Percentiles rank a stretch among this genome's conserved stretches.
phyloP scores from a whole-genome alignment of 805 yeast species.

The Spencermartinsiella europaea region DNA sequence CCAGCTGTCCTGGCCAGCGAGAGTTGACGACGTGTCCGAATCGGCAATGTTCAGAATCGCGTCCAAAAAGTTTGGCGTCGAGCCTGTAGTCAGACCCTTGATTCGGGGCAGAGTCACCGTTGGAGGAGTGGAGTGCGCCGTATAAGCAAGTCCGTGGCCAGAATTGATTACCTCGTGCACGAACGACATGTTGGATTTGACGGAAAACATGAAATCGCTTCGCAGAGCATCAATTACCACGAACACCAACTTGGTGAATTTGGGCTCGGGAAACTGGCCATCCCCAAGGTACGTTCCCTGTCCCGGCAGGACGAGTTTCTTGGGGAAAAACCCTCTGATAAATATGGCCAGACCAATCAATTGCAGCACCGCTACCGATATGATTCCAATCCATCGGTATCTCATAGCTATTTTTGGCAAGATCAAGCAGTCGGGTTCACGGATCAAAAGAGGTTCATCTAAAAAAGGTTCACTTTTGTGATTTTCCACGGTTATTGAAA shows the following conservation, averaged over 20 bases:
- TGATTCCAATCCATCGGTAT: slow-evolving; percentile 12
- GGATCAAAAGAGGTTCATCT: no score
- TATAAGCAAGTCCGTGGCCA: slow-evolving; percentile 79
- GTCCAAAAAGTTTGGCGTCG: slow-evolving; percentile 89
- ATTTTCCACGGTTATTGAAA: no score
- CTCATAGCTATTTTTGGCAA: neutral
- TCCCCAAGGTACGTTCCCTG: slow-evolving; percentile 30
- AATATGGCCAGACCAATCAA: slow-evolving; percentile 56
- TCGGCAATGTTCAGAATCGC: slow-evolving; percentile 93
- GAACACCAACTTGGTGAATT: slow-evolving; percentile 55
- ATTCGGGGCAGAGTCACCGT: slow-evolving; percentile 93
- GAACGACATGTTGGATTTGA: slow-evolving; percentile 61
- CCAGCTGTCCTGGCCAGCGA: slow-evolving; percentile 84
- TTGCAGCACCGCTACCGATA: slow-evolving; percentile 33
- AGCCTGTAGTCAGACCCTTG: slow-evolving; percentile 91
- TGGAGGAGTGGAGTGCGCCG: slow-evolving; percentile 92
- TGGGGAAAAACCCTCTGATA: slow-evolving; percentile 84
- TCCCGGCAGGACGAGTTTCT: slow-evolving; percentile 74
- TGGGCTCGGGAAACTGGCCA: slow-evolving; percentile 22
- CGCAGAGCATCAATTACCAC: slow-evolving; percentile 93
- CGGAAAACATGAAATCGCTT: slow-evolving; percentile 70
- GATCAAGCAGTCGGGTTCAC: no score
- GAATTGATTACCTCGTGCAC: slow-evolving; percentile 58
- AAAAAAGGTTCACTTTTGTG: no score
- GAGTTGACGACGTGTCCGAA: slow-evolving; percentile 66